Conservation (phyloP, 2,329 filamentous ascomycete species). For the Arthrobotrys sinensis region DNA sequence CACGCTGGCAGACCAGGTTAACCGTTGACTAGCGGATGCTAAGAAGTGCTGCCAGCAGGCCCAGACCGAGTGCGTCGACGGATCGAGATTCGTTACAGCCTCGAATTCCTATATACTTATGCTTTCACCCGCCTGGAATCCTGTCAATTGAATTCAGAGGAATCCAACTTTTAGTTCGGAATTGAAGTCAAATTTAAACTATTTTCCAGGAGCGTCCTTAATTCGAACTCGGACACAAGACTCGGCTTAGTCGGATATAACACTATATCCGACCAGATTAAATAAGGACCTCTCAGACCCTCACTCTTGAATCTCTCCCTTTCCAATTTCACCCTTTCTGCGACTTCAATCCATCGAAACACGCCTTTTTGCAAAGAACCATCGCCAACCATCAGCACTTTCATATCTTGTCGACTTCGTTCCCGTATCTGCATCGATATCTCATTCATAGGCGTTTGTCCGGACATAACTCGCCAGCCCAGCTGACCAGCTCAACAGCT, state of each 20-base stretch:
- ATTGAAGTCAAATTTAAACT: constrained; percentile 8
- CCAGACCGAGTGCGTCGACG: constrained; percentile 3
- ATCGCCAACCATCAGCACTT: neutral
- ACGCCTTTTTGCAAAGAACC: neutral
- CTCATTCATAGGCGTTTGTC: constrained; percentile 5
- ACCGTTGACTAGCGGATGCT: neutral
- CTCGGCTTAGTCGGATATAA: neutral
- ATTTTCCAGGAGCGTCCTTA: constrained; percentile 8
- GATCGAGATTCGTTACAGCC: neutral
- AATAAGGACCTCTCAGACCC: constrained; percentile 4
- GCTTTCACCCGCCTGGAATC: constrained; percentile 21
- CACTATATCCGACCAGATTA: constrained; percentile 9
- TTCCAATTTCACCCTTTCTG: constrained; percentile 34
- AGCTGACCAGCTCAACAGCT: constrained; percentile 32
- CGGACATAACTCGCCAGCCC: constrained; percentile 3
- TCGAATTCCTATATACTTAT: constrained; percentile 19
- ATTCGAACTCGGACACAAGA: constrained; percentile 10
- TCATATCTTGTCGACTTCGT: constrained; percentile 5
- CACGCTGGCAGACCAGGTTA: constrained; percentile 16
- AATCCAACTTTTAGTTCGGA: neutral
- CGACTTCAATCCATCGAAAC: neutral
- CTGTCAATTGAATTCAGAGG: constrained; percentile 13
- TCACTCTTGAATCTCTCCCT: constrained; percentile 10
- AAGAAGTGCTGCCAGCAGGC: neutral
- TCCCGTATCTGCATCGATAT: neutral